phyloP scores from a whole-genome alignment of 805 yeast species.

The Wickerhamiella qilinensis region DNA sequence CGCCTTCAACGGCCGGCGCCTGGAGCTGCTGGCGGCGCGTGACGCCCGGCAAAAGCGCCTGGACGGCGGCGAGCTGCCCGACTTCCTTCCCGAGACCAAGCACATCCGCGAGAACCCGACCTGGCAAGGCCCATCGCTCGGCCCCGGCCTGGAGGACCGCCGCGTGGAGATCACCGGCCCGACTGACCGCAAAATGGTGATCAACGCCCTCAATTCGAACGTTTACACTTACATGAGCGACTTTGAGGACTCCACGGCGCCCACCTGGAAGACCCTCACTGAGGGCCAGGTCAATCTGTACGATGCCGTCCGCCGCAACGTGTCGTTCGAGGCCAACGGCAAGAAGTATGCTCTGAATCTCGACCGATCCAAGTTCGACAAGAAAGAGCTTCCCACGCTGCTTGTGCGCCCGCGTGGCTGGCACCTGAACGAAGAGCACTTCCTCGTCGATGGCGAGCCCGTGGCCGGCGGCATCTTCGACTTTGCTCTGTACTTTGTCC shows the following conservation, averaged over 20 bases:
- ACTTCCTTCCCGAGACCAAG: slow-evolving; percentile 49
- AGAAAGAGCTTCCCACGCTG: slow-evolving; percentile 34
- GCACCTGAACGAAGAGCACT: slow-evolving; percentile 55
- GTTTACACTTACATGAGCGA: slow-evolving; percentile 67
- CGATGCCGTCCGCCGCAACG: slow-evolving; percentile 48
- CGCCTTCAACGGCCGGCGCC: slow-evolving; percentile 40
- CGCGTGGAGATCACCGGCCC: slow-evolving; percentile 67
- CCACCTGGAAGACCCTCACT: slow-evolving; percentile 50
- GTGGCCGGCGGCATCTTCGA: slow-evolving; percentile 52
- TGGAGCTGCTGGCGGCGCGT: slow-evolving; percentile 39
- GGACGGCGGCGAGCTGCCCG: slow-evolving; percentile 51
- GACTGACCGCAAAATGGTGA: slow-evolving; percentile 60
- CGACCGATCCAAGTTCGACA: slow-evolving; percentile 23
- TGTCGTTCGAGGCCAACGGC: slow-evolving; percentile 24
- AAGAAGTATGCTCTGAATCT: slow-evolving; percentile 38
- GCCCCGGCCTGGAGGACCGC: slow-evolving; percentile 53
- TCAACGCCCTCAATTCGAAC: slow-evolving; percentile 51
- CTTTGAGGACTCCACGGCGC: slow-evolving; percentile 58
- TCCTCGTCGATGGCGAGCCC: slow-evolving; percentile 50
- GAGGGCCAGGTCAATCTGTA: slow-evolving; percentile 57
- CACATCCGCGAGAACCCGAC: slow-evolving; percentile 46
- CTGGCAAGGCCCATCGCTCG: slow-evolving; percentile 59
- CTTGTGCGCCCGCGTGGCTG: slow-evolving; percentile 50
- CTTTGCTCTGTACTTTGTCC: slow-evolving; percentile 54
- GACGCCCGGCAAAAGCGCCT: slow-evolving; percentile 37